Evolutionary conservation across 2,329 filamentous ascomycete genomes (phyloP), one percentile per base, ranked within the genome.

Genomic region (Fusarium mangiferae): DNA sequence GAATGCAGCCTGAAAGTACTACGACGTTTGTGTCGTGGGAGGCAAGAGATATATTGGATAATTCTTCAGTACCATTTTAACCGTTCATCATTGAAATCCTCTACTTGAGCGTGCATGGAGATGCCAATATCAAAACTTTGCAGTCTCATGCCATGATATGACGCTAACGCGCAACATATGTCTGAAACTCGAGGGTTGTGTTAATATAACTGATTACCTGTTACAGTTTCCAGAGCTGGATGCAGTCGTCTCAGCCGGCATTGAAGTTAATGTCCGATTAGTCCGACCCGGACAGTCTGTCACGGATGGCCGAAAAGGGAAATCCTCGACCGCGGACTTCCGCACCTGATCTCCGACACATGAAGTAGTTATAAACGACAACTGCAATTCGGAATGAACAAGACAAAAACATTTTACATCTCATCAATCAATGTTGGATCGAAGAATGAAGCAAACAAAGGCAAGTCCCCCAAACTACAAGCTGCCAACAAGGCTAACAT

Each of bases 291-390:
- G 20, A 30, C 2, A 18, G 20, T 1, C 20, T n/a, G n/a, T 28
- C 24, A 41, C 10, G 4, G 10, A 22, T 24, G n/a, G 4, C 57
- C 46, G 20, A 18, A 55, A 35, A 26, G 8, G 46, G 57, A 35
- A 55, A 61, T 22, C 1, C 12, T 30, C 26, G 36, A 22, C 58
- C 58, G 58, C 58, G 58, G 58, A 61, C 46, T 7, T 42, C 48
- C 48, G 58, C 28, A 17, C 10, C 30, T 20, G 13, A 61, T 15
- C 14, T 41, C 36, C 38, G 18, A 20, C 18, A 22, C 6, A 13
- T 20, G 30, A 38, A 20, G 22, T 36, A 49, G n/a, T 51, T 58
- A 58, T 58, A 58, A 35, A 58, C 7, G 24, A 24, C 12, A 13
- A 22, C 5, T 58, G 11, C 24, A 36, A 12, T 35, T 30, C 5